phyloP scores from a whole-genome alignment of 116 monocot species.

The Phalaenopsis hybrid region DNA sequence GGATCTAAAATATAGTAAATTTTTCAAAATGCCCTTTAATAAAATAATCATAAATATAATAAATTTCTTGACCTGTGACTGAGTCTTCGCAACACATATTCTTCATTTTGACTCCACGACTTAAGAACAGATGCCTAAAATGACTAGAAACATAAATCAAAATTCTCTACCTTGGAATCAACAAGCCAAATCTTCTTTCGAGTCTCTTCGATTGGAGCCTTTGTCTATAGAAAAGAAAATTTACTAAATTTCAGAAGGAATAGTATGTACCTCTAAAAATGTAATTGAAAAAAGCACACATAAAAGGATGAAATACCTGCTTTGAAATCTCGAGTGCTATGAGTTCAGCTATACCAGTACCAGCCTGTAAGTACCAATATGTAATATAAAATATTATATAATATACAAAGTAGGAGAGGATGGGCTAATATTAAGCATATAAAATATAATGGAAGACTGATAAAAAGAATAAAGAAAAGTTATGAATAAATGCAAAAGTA shows the following conservation, averaged over 20 bases:
- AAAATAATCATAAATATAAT: too few species aligned
- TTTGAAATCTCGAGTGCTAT: slow-evolving; percentile 87
- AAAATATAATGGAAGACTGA: neutral
- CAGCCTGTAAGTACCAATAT: slow-evolving; percentile 55
- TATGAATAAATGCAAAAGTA: neutral
- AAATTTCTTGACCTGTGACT: too few species aligned
- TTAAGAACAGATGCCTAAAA: neutral
- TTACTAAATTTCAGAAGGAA: neutral
- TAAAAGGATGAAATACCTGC: slow-evolving; percentile 35
- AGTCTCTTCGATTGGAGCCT: slow-evolving; percentile 67
- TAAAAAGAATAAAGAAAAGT: neutral
- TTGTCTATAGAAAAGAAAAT: slow-evolving; percentile 31
- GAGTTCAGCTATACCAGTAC: slow-evolving; percentile 89
- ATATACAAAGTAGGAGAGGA: neutral
- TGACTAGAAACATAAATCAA: neutral
- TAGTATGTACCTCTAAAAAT: neutral
- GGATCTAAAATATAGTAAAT: too few species aligned
- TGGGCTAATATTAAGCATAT: neutral
- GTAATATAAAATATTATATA: neutral
- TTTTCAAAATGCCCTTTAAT: too few species aligned
- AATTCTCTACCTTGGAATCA: slow-evolving; percentile 76
- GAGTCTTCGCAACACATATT: too few species aligned
- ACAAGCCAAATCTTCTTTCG: slow-evolving; percentile 97
- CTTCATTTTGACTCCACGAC: too few species aligned
- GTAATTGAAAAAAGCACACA: neutral